These are phyloP conservation scores for Diplodia scrobiculata DNA, from an alignment of 2,329 filamentous ascomycete species.

Conservation along the genomic window DNA sequence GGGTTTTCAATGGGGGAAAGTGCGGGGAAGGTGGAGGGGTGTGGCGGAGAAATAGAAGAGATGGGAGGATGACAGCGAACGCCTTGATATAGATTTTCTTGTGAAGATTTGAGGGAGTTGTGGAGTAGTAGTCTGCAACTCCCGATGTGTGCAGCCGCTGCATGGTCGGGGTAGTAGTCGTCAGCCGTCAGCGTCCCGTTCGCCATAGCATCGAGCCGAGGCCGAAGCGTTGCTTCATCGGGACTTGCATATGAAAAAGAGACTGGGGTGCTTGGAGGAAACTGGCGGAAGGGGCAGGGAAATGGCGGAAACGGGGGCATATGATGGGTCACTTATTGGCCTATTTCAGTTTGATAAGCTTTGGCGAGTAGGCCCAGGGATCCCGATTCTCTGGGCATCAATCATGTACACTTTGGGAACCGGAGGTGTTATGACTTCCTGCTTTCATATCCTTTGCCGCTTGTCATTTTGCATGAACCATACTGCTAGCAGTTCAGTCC, in stretches of 20 bases:
- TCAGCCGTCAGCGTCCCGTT: not conserved
- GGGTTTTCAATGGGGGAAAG: not conserved
- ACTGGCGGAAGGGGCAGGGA: not conserved
- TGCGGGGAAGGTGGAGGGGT: not conserved
- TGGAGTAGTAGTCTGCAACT: not conserved
- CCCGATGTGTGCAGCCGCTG: constrained; percentile 10
- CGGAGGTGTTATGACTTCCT: too few species aligned
- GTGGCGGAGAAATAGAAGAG: not conserved
- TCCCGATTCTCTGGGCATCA: too few species aligned
- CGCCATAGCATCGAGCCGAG: not conserved
- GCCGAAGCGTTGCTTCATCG: not conserved
- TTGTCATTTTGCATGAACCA: not conserved
- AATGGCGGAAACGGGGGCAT: not conserved
- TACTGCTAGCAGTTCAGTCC: not conserved
- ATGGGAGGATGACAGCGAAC: not conserved
- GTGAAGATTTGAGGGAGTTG: not conserved
- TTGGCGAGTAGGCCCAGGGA: too few species aligned
- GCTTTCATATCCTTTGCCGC: too few species aligned
- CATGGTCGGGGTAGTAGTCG: not conserved
- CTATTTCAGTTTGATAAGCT: not conserved
- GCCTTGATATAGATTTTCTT: not conserved
- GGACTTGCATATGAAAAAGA: not conserved
- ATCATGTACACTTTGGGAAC: too few species aligned
- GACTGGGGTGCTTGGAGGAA: not conserved
- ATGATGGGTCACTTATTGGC: not conserved